Evolutionary conservation across 2,329 filamentous ascomycete genomes (phyloP), one percentile per base, ranked within the genome.

Genomic region (Lachnellula hyalina): DNA sequence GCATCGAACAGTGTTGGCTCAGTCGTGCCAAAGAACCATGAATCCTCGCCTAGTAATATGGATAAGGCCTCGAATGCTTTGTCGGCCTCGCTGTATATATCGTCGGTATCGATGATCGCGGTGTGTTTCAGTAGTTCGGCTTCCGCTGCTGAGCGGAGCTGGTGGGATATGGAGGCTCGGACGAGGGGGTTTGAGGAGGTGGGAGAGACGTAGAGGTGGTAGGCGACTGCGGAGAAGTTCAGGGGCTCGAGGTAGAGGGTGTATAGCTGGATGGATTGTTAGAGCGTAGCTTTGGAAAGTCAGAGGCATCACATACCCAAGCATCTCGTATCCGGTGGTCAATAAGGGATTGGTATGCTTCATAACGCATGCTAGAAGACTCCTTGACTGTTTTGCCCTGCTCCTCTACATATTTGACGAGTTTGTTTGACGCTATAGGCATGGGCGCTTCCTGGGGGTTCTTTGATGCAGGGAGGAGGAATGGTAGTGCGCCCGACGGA

Each of bases 401-500:
- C 51, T 82, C 80, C 60, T 78, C 76, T 3, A 79, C 80, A 79
- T 89, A 95, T 69, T 82, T 82, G 57, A 85, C 80, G 48, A 96
- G 75, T 64, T 85, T 88, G 61, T 75, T 81, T 2, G 86, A 82
- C 0, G 83, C 72, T 4, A 92, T 73, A 2, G 82, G 78, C 28
- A 71, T 60, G 49, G 55, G 28, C 35, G 62, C 56, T 56, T 73
- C 71, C 34, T 75, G 64, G 14, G 64, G 61, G 17, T 71, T 57
- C 47, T 60, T 61, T 14, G 63, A 60, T 36, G 59, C 47, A 9
- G 89, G 86, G 8, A 93, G 79, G 44, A 99, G 79, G 73, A 96
- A 97, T 0, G 94, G 94, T 14, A 97, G 79, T n/a, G 85, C 79
- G 55, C 93, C 92, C 21, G 86, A 87, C 0, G 93, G 93, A 2